These are phyloP conservation scores for Phyllosticta citriasiana DNA, from an alignment of 2,329 filamentous ascomycete genomes.

Conservation along the genomic window DNA sequence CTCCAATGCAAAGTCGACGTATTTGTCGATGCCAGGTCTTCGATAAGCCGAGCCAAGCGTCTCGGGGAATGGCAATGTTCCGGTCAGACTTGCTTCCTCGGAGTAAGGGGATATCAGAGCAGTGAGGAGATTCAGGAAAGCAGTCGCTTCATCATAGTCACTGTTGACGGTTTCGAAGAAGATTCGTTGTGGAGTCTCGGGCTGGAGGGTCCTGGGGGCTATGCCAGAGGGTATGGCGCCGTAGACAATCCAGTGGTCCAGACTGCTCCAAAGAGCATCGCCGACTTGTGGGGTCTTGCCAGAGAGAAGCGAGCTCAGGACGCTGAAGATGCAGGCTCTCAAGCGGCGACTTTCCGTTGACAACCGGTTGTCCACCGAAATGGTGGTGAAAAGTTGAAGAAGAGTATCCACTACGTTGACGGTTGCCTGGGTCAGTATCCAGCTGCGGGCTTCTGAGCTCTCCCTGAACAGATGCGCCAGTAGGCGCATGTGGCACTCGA, in stretches of 20 bases:
- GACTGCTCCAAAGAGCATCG: slow-evolving; percentile 64
- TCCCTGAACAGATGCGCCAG: slow-evolving; percentile 72
- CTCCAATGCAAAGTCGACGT: slow-evolving; percentile 83
- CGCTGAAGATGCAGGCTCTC: slow-evolving; percentile 73
- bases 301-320: slow-evolving; percentile 64
- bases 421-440: slow-evolving; percentile 57
- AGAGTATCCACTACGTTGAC: slow-evolving; percentile 65
- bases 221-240: slow-evolving; percentile 2
- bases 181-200: background rate
- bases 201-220: background rate
- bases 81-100: slow-evolving; percentile 53
- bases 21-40: slow-evolving; percentile 79
- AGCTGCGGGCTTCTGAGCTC: slow-evolving; percentile 61
- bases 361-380: slow-evolving; percentile 52
- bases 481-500: slow-evolving; percentile 85
- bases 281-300: slow-evolving; percentile 60
- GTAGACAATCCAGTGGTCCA: slow-evolving; percentile 63
- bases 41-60: slow-evolving; percentile 67
- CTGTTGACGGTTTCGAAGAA: slow-evolving; percentile 6
- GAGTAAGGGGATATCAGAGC: slow-evolving; percentile 58
- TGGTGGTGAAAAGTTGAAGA: slow-evolving; percentile 62
- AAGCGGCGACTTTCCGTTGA: slow-evolving; percentile 41
- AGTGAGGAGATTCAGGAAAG: slow-evolving; percentile 66
- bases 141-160: slow-evolving; percentile 8
- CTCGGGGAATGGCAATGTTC: slow-evolving; percentile 79